Evolutionary conservation across 306 rosid genomes (phyloP).

Genomic region (Fagus sylvatica): DNA sequence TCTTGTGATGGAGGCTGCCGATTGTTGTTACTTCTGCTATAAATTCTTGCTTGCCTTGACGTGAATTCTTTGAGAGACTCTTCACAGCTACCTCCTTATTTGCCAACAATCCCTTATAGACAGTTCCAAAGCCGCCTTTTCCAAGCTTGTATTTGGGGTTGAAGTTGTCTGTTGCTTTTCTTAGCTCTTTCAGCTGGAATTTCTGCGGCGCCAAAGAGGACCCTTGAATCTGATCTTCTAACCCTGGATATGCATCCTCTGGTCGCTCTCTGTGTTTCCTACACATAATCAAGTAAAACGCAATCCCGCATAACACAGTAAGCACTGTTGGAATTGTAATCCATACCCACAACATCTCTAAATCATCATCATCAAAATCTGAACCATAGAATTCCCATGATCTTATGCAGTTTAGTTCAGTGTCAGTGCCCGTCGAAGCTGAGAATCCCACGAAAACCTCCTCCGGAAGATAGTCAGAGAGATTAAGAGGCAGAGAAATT

Average conservation of each 20-base stretch:
- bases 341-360: conserved; percentile 48
- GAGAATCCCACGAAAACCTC: conserved; percentile 66
- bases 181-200: conserved; percentile 45
- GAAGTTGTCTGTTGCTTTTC: conserved; percentile 60
- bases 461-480: conserved; percentile 45
- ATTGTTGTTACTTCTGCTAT: conserved; percentile 80
- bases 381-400: conserved; percentile 52
- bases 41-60: conserved; percentile 83
- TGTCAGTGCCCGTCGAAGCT: conserved; percentile 55
- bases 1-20: conserved; percentile 71
- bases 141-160: conserved; percentile 67
- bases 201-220: conserved; percentile 58
- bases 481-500: conserved; percentile 28
- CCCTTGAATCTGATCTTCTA: conserved; percentile 59
- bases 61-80: conserved; percentile 59
- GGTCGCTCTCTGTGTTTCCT: conserved; percentile 19
- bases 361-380: conserved; percentile 6
- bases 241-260: conserved; percentile 47
- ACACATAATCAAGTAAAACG: conserved; percentile 16
- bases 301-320: conserved; percentile 19
- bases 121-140: conserved; percentile 82
- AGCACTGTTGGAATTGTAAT: conserved; percentile 24
- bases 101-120: conserved; percentile 55
- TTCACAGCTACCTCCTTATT: conserved; percentile 68
- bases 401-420: conserved; percentile 53